Conservation (phyloP, 306 rosid species). For the Vigna reflexopilosa region DNA sequence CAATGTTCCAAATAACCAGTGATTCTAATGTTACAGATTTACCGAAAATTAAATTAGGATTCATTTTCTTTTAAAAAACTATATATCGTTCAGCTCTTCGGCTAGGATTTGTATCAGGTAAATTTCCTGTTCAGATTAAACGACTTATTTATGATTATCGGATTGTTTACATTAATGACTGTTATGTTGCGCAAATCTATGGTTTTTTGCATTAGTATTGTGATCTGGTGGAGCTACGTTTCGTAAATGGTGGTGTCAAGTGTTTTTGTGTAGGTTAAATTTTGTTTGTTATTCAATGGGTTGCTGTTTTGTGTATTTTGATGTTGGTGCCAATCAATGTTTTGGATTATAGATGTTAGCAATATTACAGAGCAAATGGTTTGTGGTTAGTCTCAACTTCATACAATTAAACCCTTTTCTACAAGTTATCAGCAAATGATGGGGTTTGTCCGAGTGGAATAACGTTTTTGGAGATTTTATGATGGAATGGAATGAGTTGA, state of each 20-base stretch:
- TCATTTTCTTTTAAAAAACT: not conserved
- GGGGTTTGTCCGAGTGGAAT: no score
- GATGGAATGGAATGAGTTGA: not conserved
- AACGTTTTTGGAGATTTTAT: not conserved
- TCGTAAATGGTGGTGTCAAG: not conserved
- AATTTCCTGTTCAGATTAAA: not conserved
- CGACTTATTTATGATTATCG: not conserved
- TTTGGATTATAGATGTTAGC: constrained; percentile 6
- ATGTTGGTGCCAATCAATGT: constrained; percentile 3
- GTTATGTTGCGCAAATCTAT: not conserved
- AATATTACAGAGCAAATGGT: not conserved
- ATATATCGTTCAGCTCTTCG: not conserved
- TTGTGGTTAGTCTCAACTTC: constrained; percentile 17
- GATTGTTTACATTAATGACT: not conserved
- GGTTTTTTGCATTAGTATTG: not conserved
- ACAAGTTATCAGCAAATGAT: no score
- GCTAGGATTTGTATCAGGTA: constrained; percentile 8
- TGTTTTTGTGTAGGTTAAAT: not conserved
- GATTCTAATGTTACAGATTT: constrained; percentile 14
- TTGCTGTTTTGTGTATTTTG: not conserved
- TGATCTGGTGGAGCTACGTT: constrained; percentile 3
- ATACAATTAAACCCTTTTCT: not conserved
- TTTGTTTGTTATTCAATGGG: not conserved
- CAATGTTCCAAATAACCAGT: not conserved
- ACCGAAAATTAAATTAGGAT: not conserved